Percentiles rank a stretch among this genome's conserved stretches.
These are phyloP conservation scores for Camellia sinensis DNA, from an alignment of 148 eudicot species.

Conservation along the genomic window DNA sequence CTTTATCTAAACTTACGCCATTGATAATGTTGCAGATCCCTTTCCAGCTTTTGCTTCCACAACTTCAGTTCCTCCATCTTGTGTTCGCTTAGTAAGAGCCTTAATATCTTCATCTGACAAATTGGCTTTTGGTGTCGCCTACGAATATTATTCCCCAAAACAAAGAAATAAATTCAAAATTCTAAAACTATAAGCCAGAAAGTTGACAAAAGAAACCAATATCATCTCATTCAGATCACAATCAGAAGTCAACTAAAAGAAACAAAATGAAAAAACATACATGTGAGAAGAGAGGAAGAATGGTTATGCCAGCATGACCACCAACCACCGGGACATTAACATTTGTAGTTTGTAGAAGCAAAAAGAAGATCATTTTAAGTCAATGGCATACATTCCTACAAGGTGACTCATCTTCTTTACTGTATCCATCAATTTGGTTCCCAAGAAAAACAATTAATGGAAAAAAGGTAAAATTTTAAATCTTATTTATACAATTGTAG, in stretches of 20 bases:
- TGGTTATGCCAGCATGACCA: constrained; percentile 87
- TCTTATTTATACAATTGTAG: too few species aligned
- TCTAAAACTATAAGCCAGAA: not conserved
- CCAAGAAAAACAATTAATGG: too few species aligned
- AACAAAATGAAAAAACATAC: constrained; percentile 27
- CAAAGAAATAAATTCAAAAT: not conserved
- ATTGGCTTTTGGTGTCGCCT: constrained; percentile 65
- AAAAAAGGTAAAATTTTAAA: too few species aligned
- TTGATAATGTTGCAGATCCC: constrained; percentile 86
- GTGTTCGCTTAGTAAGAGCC: constrained; percentile 70
- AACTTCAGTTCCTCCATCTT: constrained; percentile 88
- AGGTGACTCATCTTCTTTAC: too few species aligned
- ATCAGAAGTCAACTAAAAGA: not conserved
- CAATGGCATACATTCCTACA: not conserved
- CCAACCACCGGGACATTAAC: constrained; percentile 85
- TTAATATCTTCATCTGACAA: constrained; percentile 46
- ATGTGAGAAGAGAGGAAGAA: constrained; percentile 81
- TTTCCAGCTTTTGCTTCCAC: constrained; percentile 88
- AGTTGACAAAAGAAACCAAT: not conserved
- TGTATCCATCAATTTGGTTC: too few species aligned
- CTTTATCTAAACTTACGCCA: constrained; percentile 60
- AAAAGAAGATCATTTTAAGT: not conserved
- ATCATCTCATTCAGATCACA: not conserved
- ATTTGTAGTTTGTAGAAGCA: constrained; percentile 28
- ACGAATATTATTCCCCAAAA: not conserved